Conservation (phyloP, 1,284 basidiomycete genomes). For the Pholiota adiposa region DNA sequence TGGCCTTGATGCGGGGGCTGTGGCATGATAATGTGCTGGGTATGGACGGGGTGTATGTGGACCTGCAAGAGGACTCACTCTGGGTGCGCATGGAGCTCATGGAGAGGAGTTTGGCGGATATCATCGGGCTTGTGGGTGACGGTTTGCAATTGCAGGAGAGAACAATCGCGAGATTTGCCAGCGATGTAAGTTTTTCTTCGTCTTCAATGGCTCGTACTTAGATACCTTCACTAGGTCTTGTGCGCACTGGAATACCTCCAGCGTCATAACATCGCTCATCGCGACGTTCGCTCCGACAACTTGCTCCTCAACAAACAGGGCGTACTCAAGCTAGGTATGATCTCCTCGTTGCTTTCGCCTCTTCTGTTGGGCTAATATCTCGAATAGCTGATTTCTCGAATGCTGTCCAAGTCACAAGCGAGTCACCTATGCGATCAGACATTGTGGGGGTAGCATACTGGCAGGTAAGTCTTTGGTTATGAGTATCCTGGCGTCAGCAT, state of each 20-base stretch:
- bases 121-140: conserved; percentile 62
- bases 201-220: conserved; percentile 6
- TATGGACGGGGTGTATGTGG: conserved; percentile 72
- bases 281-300: conserved; percentile 82
- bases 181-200: conserved; percentile 57
- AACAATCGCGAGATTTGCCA: conserved; percentile 69
- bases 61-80: conserved; percentile 64
- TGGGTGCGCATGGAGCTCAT: conserved; percentile 88
- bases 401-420: conserved; percentile 58
- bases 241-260: conserved; percentile 67
- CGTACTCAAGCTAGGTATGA: conserved; percentile 73
- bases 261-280: conserved; percentile 68
- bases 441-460: conserved; percentile 74
- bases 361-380: conserved; percentile 5
- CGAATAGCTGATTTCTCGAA: conserved; percentile 76
- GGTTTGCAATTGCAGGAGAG: conserved; percentile 67
- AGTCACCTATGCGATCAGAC: conserved; percentile 55
- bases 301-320: conserved; percentile 68
- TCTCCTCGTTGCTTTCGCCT: not conserved
- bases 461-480: conserved; percentile 51
- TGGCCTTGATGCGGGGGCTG: conserved; percentile 57
- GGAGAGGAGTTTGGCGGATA: conserved; percentile 81
- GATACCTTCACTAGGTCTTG: conserved; percentile 50
- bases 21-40: conserved; percentile 63
- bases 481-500: not conserved